phyloP scores from a whole-genome alignment of 768 basidiomycete species.

The Podaxis carcinomalis region DNA sequence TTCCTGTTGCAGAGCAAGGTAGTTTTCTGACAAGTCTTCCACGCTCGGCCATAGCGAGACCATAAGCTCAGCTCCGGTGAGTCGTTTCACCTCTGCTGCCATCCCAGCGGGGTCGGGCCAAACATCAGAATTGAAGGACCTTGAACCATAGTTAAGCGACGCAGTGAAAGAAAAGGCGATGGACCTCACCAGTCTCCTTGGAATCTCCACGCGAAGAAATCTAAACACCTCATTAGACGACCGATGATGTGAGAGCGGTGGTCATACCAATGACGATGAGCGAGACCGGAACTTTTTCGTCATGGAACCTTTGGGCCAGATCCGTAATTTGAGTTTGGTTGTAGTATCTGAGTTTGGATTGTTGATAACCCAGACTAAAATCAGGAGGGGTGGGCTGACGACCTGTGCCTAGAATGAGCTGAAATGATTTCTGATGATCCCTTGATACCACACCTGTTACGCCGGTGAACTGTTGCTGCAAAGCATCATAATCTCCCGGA shows the following conservation, averaged over 20 bases:
- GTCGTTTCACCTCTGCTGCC: conserved; percentile 28
- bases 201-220: conserved; percentile 34
- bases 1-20: conserved; percentile 24
- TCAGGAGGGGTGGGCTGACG: conserved; percentile 33
- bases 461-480: conserved; percentile 31
- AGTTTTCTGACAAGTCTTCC: conserved; percentile 32
- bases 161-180: background rate
- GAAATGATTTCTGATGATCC: background rate
- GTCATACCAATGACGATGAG: conserved; percentile 29
- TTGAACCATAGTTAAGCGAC: conserved; percentile 4
- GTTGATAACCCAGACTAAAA: conserved; percentile 31
- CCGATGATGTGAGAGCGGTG: background rate
- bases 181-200: conserved; percentile 30
- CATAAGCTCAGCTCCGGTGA: conserved; percentile 35
- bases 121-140: conserved; percentile 31
- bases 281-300: conserved; percentile 30
- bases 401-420: conserved; percentile 14
- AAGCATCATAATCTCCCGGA: conserved; percentile 31
- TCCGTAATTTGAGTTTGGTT: conserved; percentile 30
- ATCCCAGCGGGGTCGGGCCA: conserved; percentile 30
- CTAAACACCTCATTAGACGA: conserved; percentile 9
- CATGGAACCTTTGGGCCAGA: conserved; percentile 31
- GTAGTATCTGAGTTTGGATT: conserved; percentile 32
- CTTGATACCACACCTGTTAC: conserved; percentile 24
- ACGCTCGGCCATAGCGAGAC: conserved; percentile 35